A percentile compares a stretch with the other conserved stretches of the same genome.
These are phyloP conservation scores for Aotearoamyces nothofagi DNA, from an alignment of 2,329 filamentous ascomycete species.

Conservation along the genomic window DNA sequence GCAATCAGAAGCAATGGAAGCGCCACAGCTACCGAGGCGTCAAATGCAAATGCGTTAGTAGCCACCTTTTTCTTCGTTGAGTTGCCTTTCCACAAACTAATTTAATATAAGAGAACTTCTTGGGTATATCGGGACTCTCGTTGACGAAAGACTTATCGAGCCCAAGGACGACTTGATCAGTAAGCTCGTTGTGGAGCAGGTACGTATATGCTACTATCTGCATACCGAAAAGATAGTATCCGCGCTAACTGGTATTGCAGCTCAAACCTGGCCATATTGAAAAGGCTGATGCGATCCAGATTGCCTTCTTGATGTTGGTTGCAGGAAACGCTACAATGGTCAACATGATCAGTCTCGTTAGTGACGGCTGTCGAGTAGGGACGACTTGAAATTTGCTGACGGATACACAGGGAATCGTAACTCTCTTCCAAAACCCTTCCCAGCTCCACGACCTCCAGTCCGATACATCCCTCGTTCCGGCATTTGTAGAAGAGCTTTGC, in stretches of 20 bases:
- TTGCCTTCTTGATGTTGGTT: slow-evolving; percentile 32
- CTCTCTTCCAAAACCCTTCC: slow-evolving; percentile 26
- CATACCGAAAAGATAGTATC: not conserved
- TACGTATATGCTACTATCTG: slow-evolving; percentile 1
- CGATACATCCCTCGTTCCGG: slow-evolving; percentile 21
- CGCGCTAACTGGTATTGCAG: not conserved
- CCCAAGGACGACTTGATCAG: slow-evolving; percentile 31
- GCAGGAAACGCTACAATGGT: slow-evolving; percentile 37
- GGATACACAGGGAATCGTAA: slow-evolving; percentile 24
- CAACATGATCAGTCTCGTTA: slow-evolving; percentile 32
- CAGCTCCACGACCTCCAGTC: slow-evolving; percentile 26
- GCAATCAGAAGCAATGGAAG: slow-evolving; percentile 31
- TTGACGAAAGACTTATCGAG: slow-evolving; percentile 23
- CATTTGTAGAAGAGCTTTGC: slow-evolving; percentile 32
- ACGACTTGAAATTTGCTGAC: slow-evolving; percentile 3
- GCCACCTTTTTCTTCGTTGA: too few species aligned
- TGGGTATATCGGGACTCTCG: slow-evolving; percentile 26
- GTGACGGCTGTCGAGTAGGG: too few species aligned
- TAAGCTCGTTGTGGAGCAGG: slow-evolving; percentile 17
- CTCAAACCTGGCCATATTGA: slow-evolving; percentile 18
- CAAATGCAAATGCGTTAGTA: slow-evolving; percentile 25
- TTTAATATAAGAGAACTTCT: slow-evolving; percentile 23
- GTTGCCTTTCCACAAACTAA: too few species aligned
- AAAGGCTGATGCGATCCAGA: slow-evolving; percentile 22
- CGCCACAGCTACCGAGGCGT: slow-evolving; percentile 28